Evolutionary conservation across 192 early-diverging fungal species (phyloP).

Genomic region (Lunasporangiospora selenospora): DNA sequence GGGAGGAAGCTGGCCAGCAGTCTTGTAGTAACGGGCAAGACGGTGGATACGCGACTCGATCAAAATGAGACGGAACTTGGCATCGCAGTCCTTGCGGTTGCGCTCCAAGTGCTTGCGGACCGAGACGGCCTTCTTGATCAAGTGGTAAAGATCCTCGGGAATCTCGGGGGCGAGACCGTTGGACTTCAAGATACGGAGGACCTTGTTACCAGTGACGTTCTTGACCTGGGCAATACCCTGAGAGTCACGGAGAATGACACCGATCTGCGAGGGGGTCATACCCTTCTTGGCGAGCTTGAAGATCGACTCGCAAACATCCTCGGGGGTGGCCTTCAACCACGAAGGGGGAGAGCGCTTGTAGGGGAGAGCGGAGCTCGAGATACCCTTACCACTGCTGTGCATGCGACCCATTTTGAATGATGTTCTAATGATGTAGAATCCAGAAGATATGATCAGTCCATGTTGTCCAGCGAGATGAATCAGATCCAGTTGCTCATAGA

Average conservation of each 20-base stretch:
- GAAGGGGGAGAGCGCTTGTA: constrained; percentile 97
- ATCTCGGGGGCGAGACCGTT: constrained; percentile 95
- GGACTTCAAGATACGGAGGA: constrained; percentile 98
- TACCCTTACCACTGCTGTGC: constrained; percentile 99
- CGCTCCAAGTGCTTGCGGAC: constrained; percentile 99
- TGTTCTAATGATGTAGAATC: too few species aligned
- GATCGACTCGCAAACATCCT: constrained; percentile 98
- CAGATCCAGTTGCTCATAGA: too few species aligned
- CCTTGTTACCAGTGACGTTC: constrained; percentile 98
- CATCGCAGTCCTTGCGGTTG: constrained; percentile 98
- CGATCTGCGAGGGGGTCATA: constrained; percentile 97
- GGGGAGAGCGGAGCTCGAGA: constrained; percentile 86
- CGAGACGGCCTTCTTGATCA: constrained; percentile 99
- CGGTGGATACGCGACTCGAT: constrained; percentile 99
- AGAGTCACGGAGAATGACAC: constrained; percentile 95
- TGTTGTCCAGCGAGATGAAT: too few species aligned
- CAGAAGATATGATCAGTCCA: too few species aligned
- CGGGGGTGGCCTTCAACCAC: constrained; percentile 98
- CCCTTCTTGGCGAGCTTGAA: constrained; percentile 99
- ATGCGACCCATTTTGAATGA: constrained; percentile 85
- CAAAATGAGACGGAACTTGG: constrained; percentile 99
- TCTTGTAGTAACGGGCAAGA: constrained; percentile 99
- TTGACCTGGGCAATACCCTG: constrained; percentile 98
- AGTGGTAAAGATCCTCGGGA: constrained; percentile 98
- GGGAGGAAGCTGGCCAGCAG: constrained; percentile 92